Percentiles rank a stretch among this genome's conserved stretches.
These are phyloP conservation scores for Silene vulgaris DNA, from an alignment of 179 eudicot genomes.

Conservation along the genomic window DNA sequence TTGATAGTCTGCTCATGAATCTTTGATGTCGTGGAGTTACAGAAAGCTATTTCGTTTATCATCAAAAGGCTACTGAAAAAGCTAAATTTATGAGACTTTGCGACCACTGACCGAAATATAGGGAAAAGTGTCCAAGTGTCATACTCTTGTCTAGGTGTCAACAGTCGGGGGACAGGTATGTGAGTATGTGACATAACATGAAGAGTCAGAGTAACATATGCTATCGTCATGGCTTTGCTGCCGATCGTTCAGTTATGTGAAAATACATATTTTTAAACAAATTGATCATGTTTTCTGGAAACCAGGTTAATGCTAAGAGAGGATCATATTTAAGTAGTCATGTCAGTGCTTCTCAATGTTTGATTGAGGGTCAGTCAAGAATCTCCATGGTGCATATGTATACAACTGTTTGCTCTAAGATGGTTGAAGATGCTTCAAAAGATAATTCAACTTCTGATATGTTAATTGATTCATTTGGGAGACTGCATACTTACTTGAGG, in stretches of 20 bases:
- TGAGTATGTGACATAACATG: too few relatives aligned
- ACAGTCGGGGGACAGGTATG: too few relatives aligned
- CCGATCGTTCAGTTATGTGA: background rate
- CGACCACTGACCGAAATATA: background rate
- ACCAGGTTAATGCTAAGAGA: conserved; percentile 31
- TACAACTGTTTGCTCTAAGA: conserved; percentile 46
- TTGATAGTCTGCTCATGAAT: background rate
- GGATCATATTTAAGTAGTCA: conserved; percentile 23
- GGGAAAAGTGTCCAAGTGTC: background rate
- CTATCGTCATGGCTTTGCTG: too few relatives aligned
- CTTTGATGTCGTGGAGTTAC: background rate
- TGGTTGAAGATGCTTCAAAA: conserved; percentile 41
- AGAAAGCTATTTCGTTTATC: background rate
- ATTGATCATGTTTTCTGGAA: conserved; percentile 6
- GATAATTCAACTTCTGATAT: conserved; percentile 52
- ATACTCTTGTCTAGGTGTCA: too few relatives aligned
- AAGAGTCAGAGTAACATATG: too few relatives aligned
- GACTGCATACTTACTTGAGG: conserved; percentile 81
- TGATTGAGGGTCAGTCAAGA: conserved; percentile 21
- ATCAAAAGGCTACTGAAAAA: background rate
- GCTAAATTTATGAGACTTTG: background rate
- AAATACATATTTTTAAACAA: background rate
- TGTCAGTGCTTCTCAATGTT: conserved; percentile 21
- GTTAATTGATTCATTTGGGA: conserved; percentile 85
- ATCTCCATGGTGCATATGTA: conserved; percentile 29